phyloP scores from a whole-genome alignment of 768 basidiomycete genomes.

The Mycena alexandri region DNA sequence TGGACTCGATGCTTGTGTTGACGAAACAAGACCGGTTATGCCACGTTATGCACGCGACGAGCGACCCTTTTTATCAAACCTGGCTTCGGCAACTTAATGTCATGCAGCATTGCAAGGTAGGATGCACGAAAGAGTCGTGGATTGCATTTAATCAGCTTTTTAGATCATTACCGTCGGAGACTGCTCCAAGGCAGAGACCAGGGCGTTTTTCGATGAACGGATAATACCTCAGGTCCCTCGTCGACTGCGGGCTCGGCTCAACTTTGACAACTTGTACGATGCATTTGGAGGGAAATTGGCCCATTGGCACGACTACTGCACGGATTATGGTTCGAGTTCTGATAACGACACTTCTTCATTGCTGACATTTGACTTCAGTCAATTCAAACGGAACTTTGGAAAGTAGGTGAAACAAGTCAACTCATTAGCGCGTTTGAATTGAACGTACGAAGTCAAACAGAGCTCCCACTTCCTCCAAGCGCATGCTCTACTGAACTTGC shows the following conservation, averaged over 20 bases:
- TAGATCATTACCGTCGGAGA: slow-evolving; percentile 87
- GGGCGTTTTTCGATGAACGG: slow-evolving; percentile 72
- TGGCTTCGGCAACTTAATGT: slow-evolving; percentile 86
- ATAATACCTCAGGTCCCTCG: slow-evolving; percentile 81
- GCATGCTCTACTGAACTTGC: slow-evolving; percentile 84
- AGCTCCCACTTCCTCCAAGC: slow-evolving; percentile 90
- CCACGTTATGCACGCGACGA: slow-evolving; percentile 86
- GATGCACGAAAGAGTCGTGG: slow-evolving; percentile 1
- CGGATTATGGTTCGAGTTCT: slow-evolving; percentile 70
- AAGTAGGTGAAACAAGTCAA: slow-evolving; percentile 56
- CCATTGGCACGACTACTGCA: slow-evolving; percentile 86
- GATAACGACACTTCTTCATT: slow-evolving; percentile 1
- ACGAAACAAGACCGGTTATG: slow-evolving; percentile 91
- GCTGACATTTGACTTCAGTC: slow-evolving; percentile 55
- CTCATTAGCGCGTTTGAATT: neutral
- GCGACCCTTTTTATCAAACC: slow-evolving; percentile 88
- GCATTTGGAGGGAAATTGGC: slow-evolving; percentile 89
- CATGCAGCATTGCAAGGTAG: slow-evolving; percentile 86
- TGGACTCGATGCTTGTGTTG: slow-evolving; percentile 88
- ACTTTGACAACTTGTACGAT: slow-evolving; percentile 81
- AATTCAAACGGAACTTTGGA: slow-evolving; percentile 81
- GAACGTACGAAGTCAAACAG: slow-evolving; percentile 68
- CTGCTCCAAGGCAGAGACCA: slow-evolving; percentile 79
- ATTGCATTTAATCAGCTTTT: neutral
- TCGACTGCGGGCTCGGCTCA: slow-evolving; percentile 61